Evolutionary conservation across 192 early-diverging fungal genomes (phyloP), one percentile per base, ranked within the genome.

Genomic region (Gonapodya prolifera): DNA sequence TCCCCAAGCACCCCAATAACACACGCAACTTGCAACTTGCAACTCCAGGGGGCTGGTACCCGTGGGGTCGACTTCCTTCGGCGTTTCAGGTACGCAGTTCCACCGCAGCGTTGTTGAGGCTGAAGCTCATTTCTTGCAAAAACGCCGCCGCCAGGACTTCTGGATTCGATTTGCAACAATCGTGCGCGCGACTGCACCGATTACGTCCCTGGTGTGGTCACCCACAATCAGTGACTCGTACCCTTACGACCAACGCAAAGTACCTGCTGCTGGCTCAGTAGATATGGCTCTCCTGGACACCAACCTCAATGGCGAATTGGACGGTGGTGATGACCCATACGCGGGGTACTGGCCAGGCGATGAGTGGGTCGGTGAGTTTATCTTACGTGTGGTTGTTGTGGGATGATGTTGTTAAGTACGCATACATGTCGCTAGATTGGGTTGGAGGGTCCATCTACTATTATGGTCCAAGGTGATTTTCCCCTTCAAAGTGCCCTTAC

Each of bases 231-330:
- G 18, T 29, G 71, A 73, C 18, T 8, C 2, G 8, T 73, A 73
- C 71, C 71, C 71, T 2, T 73, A 73, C 71, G 71, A 73, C 13
- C 18, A 73, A 29, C 32, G 45, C 8, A 61, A 30, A 2, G 8
- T 32, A 32, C 71, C 71, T 13, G 31, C 18, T 18, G 8, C 71
- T 18, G 71, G 71, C 16, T 30, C 71, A 8, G 28, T 29, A 2
- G 71, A 73, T 13, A 30, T 73, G 28, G 71, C 71, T 29, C 71
- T 73, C 31, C 69, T 86, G 34, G 84, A 87, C 74, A 87, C 86
- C 16, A 86, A 87, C 81, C 77, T 78, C 16, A 78, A 87, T 76
- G 83, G 85, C 0, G 13, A 1, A 1, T 16, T 87, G 32, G 75
- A 80, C 75, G 35, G 2, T 16, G 18, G 30, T 1, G 86, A 87